Base-by-base conservation (phyloP, 1,284 basidiomycete genomes). In the Sanghuangporus weigelae region DNA sequence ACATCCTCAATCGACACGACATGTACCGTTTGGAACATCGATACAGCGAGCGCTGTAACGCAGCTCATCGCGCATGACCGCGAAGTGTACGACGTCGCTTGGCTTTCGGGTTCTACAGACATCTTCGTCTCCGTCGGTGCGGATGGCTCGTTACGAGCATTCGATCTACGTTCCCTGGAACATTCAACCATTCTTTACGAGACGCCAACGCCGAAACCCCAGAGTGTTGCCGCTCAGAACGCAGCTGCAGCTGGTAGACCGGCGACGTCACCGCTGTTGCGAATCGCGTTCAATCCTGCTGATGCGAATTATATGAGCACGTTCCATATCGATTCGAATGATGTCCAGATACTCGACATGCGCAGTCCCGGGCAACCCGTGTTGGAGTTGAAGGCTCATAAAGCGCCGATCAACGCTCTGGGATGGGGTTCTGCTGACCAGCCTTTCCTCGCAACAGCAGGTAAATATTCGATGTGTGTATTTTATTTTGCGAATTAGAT, bases 121-220 rank as follows among this genome's bases (percentile, higher is more conserved):
- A 96, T 98, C 68, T 99, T 99, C 75, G 96, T 98, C 39, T 96
- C 94, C 14, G 97, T 99, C 21, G 97, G 97, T 26, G 97, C 96
- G 12, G 97, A 99, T 73, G 97, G 97, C 11, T 95, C 91, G 64
- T 80, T 99, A 42, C 92, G 97, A 56, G 96, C 97, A 7, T 99
- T 99, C 73, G 97, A 99, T 75, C 79, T 99, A 62, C 89, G 97
- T 44, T 93, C 92, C 69, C 82, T 99, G 53, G 97, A 99, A 74
- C 97, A 99, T 76, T 98, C 95, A 7, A 99, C 97, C 2, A 99
- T 99, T 70, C 83, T 99, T 53, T 99, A 98, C 75, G 97, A 99
- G 78, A 95, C 95, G 0, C 89, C 93, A 1, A 82, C 86, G 10
- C 87, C 90, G 1, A 90, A 90, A 73, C 77, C 83, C 2, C 75